Evolutionary conservation across 2,329 filamentous ascomycete species (phyloP).

Genomic region (Microascus cirrosus): DNA sequence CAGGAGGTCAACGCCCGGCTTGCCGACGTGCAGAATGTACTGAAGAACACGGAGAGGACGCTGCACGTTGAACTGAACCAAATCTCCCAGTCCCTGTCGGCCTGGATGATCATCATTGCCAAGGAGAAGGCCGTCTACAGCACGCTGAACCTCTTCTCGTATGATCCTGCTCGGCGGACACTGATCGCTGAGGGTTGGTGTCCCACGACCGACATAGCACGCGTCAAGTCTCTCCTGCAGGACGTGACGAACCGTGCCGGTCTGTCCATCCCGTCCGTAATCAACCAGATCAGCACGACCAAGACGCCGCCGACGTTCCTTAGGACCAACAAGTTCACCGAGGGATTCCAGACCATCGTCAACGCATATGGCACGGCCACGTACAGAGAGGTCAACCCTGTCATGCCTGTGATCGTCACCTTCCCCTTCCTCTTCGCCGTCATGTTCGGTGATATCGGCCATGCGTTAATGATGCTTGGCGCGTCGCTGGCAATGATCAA

Average conservation of each 20-base stretch:
- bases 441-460: conserved; percentile 98
- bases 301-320: conserved; percentile 96
- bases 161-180: conserved; percentile 89
- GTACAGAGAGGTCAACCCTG: conserved; percentile 94
- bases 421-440: conserved; percentile 99
- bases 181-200: conserved; percentile 97
- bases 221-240: conserved; percentile 87
- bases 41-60: conserved; percentile 90
- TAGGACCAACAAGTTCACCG: conserved; percentile 97
- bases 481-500: conserved; percentile 90
- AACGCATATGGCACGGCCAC: conserved; percentile 97
- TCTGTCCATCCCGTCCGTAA: conserved; percentile 93
- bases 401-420: conserved; percentile 87
- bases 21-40: conserved; percentile 80
- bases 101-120: conserved; percentile 95
- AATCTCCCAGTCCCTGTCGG: conserved; percentile 83
- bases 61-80: conserved; percentile 87
- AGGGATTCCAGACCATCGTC: conserved; percentile 97
- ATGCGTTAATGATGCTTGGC: conserved; percentile 78
- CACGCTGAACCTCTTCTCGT: conserved; percentile 91
- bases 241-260: conserved; percentile 95
- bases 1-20: conserved; percentile 94
- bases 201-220: conserved; percentile 76
- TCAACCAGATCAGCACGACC: conserved; percentile 94
- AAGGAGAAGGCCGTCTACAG: conserved; percentile 98